phyloP scores from a whole-genome alignment of 345 rosid species.

The Dipteronia sinensis region DNA sequence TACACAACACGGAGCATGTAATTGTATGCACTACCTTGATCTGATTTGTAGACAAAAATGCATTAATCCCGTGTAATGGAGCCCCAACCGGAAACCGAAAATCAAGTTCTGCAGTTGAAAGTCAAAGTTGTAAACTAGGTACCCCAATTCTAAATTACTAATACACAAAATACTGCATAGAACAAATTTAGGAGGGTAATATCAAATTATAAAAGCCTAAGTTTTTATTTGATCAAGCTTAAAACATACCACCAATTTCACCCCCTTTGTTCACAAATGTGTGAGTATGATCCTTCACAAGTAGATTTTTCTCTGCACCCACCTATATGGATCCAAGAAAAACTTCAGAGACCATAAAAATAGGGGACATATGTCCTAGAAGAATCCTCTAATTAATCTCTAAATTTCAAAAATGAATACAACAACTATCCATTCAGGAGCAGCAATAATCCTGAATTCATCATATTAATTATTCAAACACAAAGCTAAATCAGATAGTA shows the following conservation, averaged over 20 bases:
- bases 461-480: neutral
- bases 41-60: slow-evolving; percentile 85
- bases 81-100: slow-evolving; percentile 93
- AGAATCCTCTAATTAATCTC: neutral
- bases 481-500: too few species aligned
- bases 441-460: neutral
- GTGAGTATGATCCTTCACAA: slow-evolving; percentile 95
- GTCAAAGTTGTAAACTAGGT: slow-evolving; percentile 17
- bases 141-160: neutral
- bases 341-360: slow-evolving; percentile 23
- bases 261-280: slow-evolving; percentile 95
- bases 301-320: slow-evolving; percentile 88
- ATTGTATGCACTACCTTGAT: slow-evolving; percentile 55
- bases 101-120: slow-evolving; percentile 80
- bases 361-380: neutral
- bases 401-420: neutral
- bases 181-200: neutral
- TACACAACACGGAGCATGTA: neutral
- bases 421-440: neutral
- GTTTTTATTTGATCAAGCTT: slow-evolving; percentile 15
- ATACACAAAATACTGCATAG: neutral
- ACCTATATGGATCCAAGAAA: slow-evolving; percentile 49
- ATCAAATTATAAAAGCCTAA: neutral
- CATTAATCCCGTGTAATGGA: slow-evolving; percentile 90
- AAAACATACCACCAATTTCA: slow-evolving; percentile 70